Evolutionary conservation across 2,329 filamentous ascomycete genomes (phyloP).

Genomic region (Coniochaeta prunicola): DNA sequence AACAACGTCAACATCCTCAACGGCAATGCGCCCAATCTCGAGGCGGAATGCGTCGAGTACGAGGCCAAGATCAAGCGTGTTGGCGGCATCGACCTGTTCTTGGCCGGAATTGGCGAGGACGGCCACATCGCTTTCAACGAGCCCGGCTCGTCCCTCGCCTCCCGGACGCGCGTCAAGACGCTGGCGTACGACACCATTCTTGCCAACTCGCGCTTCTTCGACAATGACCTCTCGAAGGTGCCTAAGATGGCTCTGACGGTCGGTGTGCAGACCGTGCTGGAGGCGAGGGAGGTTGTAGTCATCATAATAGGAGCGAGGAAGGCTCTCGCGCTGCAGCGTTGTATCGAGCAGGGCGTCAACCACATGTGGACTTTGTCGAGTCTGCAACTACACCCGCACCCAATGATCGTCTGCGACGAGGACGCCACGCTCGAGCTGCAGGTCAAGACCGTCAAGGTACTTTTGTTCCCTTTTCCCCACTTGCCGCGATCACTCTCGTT

Average conservation of each 20-base stretch:
- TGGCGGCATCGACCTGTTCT: constrained; percentile 70
- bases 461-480: not conserved
- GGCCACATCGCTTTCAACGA: constrained; percentile 81
- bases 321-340: constrained; percentile 62
- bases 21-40: constrained; percentile 62
- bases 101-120: constrained; percentile 70
- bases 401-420: constrained; percentile 69
- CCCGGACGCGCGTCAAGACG: constrained; percentile 68
- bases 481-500: not conserved
- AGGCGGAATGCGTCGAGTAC: constrained; percentile 64
- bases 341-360: constrained; percentile 67
- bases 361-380: constrained; percentile 76
- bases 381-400: constrained; percentile 65
- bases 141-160: constrained; percentile 63
- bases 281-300: constrained; percentile 66
- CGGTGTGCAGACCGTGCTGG: constrained; percentile 45
- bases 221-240: constrained; percentile 55
- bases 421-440: constrained; percentile 59
- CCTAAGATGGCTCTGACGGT: constrained; percentile 67
- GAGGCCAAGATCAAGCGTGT: constrained; percentile 61
- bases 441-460: constrained; percentile 54
- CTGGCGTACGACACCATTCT: constrained; percentile 71
- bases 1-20: constrained; percentile 66
- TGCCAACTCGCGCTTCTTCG: constrained; percentile 69
- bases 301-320: constrained; percentile 70